Conservation (phyloP, 768 basidiomycete genomes). For the Leccinum boreale region DNA sequence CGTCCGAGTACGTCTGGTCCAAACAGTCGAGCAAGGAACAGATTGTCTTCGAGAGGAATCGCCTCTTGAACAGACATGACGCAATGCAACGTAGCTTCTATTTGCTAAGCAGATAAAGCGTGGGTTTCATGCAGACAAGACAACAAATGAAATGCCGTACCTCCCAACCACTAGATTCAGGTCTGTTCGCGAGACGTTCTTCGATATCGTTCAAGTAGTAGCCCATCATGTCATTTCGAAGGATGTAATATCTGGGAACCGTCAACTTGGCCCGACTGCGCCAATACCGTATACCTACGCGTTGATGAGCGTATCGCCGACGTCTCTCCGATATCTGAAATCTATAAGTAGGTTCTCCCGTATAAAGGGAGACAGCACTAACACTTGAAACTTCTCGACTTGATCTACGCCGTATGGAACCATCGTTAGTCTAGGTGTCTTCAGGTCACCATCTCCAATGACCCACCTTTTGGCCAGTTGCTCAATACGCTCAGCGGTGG, state of each 20-base stretch:
- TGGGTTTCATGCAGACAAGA: background rate
- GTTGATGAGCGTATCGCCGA: slow-evolving; percentile 85
- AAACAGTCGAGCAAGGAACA: slow-evolving; percentile 63
- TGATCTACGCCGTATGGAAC: slow-evolving; percentile 50
- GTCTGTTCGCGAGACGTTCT: slow-evolving; percentile 46
- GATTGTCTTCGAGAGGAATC: slow-evolving; percentile 55
- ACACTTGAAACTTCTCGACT: slow-evolving; percentile 77
- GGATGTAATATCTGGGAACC: slow-evolving; percentile 70
- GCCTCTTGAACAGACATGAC: slow-evolving; percentile 88
- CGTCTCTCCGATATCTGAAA: slow-evolving; percentile 74
- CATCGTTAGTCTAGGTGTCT: slow-evolving; percentile 5
- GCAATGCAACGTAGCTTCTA: slow-evolving; percentile 86
- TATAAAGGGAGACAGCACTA: slow-evolving; percentile 25
- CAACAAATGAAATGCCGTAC: slow-evolving; percentile 35
- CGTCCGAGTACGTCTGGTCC: slow-evolving; percentile 66
- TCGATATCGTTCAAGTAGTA: slow-evolving; percentile 63
- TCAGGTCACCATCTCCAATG: background rate
- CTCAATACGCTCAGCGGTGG: slow-evolving; percentile 44
- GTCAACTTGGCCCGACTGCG: slow-evolving; percentile 5
- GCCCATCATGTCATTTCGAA: slow-evolving; percentile 79
- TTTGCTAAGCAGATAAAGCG: slow-evolving; percentile 49
- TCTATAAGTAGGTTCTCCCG: background rate
- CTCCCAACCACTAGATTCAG: slow-evolving; percentile 66
- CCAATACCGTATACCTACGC: slow-evolving; percentile 50
- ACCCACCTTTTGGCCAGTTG: slow-evolving; percentile 69